These are phyloP conservation scores for Magnolia officinalis DNA, from an alignment of 164 flowering plant species.

Conservation along the genomic window DNA sequence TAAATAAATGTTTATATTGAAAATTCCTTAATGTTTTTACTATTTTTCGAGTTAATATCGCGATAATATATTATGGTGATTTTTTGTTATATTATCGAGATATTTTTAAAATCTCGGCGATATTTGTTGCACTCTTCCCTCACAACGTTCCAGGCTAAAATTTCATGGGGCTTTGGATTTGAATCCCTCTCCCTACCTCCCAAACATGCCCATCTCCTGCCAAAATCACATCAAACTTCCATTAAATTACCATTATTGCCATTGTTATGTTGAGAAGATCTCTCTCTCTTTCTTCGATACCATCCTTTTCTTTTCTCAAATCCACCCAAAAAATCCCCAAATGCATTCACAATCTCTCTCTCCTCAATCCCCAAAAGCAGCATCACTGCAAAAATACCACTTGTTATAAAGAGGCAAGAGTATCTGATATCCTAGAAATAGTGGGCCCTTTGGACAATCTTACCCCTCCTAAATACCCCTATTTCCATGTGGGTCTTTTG, in stretches of 20 bases:
- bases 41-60: not conserved
- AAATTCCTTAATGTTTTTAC: not conserved
- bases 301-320: not conserved
- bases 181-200: not conserved
- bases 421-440: conserved; percentile 6
- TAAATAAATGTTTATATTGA: not conserved
- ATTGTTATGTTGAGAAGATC: not conserved
- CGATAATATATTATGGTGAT: too few species aligned
- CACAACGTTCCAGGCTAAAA: not conserved
- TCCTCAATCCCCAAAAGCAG: not conserved
- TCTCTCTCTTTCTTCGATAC: not conserved
- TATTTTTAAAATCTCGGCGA: too few species aligned
- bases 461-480: not conserved
- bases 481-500: conserved; percentile 3
- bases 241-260: too few species aligned
- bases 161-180: not conserved
- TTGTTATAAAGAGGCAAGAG: not conserved
- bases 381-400: not conserved
- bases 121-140: not conserved
- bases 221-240: not conserved
- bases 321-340: not conserved
- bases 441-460: conserved; percentile 10
- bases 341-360: not conserved
- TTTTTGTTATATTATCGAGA: too few species aligned
- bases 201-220: not conserved